These are phyloP conservation scores for Gnaphalium uliginosum DNA, from an alignment of 129 eudicot genomes.

Conservation along the genomic window DNA sequence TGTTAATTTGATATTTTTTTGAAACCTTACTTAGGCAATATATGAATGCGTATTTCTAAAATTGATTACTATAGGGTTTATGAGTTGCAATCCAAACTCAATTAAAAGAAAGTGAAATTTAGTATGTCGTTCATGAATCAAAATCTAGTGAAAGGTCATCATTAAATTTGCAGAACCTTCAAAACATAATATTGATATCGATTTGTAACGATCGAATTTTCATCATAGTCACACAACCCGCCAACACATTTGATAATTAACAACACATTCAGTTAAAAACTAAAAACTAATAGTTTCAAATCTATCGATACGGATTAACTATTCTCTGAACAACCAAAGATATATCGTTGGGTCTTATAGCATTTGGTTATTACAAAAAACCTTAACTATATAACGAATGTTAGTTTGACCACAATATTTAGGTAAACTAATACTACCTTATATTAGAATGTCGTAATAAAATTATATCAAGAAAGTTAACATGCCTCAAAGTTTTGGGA, in stretches of 20 bases:
- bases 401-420: neutral
- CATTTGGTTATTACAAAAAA: neutral
- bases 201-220: no score
- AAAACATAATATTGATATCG: neutral
- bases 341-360: neutral
- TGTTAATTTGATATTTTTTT: no score
- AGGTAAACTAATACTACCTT: neutral
- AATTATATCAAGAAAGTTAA: neutral
- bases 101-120: no score
- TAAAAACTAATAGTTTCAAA: no score
- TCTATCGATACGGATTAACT: no score
- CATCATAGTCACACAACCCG: neutral
- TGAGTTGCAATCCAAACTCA: neutral
- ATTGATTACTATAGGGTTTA: neutral
- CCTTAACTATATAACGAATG: neutral
- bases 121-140: neutral
- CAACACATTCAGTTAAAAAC: neutral
- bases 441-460: neutral
- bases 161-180: no score
- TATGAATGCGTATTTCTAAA: no score
- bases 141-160: neutral
- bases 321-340: neutral
- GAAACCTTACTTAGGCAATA: no score
- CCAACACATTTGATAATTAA: no score
- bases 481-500: neutral